phyloP scores from a whole-genome alignment of 768 basidiomycete species.

The Agrocybe chaxingu region DNA sequence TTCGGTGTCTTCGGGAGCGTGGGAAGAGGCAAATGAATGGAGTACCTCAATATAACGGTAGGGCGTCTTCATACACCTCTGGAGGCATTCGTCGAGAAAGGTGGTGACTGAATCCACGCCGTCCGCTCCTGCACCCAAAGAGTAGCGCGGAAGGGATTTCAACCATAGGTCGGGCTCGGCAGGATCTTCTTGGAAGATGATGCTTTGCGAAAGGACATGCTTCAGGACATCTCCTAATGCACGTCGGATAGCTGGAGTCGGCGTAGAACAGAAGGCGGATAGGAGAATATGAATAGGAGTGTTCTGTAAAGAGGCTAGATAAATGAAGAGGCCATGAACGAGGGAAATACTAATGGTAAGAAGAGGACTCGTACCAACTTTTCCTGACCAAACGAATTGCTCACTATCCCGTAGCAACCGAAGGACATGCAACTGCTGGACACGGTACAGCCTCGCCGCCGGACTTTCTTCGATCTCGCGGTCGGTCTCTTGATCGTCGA shows the following conservation, averaged over 20 bases:
- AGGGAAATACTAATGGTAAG: neutral
- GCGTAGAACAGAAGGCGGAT: constrained; percentile 50
- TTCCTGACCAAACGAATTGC: constrained; percentile 76
- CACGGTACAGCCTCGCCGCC: constrained; percentile 33
- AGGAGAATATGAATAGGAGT: constrained; percentile 76
- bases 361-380: constrained; percentile 51
- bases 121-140: constrained; percentile 43
- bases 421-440: constrained; percentile 75
- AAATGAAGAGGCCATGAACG: neutral
- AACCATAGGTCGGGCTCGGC: constrained; percentile 78
- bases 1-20: constrained; percentile 6
- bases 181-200: constrained; percentile 77
- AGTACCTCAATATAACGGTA: constrained; percentile 83
- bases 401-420: constrained; percentile 72
- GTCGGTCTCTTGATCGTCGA: constrained; percentile 2
- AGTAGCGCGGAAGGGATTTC: constrained; percentile 49
- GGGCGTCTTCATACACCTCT: constrained; percentile 77
- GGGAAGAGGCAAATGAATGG: constrained; percentile 25
- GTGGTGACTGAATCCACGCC: constrained; percentile 36
- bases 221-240: constrained; percentile 52
- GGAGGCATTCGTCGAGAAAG: constrained; percentile 86
- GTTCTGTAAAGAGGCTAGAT: constrained; percentile 43
- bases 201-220: constrained; percentile 64
- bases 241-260: constrained; percentile 45
- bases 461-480: constrained; percentile 13